Percentiles rank a stretch among this genome's conserved stretches.
Conservation (phyloP, 257 asterid species). For the Ilex aquifolium region DNA sequence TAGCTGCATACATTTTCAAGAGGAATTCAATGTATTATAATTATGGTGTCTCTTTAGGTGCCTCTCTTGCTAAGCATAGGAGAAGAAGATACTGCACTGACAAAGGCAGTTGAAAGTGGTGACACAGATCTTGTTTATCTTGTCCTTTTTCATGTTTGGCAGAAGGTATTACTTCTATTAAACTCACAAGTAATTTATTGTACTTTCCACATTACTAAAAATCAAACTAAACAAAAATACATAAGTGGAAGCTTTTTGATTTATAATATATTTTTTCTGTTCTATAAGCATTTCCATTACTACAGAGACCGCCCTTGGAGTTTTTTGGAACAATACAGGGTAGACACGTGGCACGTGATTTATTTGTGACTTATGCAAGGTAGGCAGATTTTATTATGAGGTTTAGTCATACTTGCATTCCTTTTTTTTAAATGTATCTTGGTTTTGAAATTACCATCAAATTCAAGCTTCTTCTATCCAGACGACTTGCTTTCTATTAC, state of each 20-base stretch:
- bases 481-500: slow-evolving; percentile 8
- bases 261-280: slow-evolving; percentile 11
- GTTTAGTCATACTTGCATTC: not conserved
- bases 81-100: slow-evolving; percentile 90
- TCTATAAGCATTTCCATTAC: slow-evolving; percentile 9
- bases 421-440: not conserved
- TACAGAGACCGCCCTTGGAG: slow-evolving; percentile 76
- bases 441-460: slow-evolving; percentile 2
- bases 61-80: slow-evolving; percentile 94
- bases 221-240: too few relatives aligned
- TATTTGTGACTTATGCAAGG: slow-evolving; percentile 84
- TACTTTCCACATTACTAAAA: too few relatives aligned
- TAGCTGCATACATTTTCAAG: not conserved
- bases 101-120: slow-evolving; percentile 85
- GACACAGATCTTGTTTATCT: slow-evolving; percentile 98
- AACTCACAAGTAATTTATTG: not conserved
- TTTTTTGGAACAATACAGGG: slow-evolving; percentile 79
- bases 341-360: slow-evolving; percentile 87
- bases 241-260: too few relatives aligned
- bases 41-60: slow-evolving; percentile 41
- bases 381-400: slow-evolving; percentile 15
- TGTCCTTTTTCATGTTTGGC: slow-evolving; percentile 88
- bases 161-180: slow-evolving; percentile 46
- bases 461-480: not conserved
- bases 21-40: not conserved